Evolutionary conservation across 371 early-diverging fungal species (phyloP).

Genomic region (Mucor plumbeus): DNA sequence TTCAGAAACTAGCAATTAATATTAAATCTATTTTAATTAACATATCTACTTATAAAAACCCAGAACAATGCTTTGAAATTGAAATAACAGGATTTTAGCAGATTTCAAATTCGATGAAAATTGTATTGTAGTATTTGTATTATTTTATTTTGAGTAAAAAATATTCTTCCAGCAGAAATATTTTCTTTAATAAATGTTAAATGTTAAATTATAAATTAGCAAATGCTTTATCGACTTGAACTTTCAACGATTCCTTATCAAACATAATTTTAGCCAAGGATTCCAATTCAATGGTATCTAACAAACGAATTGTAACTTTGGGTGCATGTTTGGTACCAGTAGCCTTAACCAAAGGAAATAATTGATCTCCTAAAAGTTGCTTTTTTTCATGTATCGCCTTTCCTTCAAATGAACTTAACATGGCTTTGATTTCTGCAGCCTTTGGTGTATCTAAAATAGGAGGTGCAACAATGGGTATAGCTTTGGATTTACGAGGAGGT

Average conservation of each 20-base stretch:
- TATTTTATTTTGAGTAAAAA: not conserved
- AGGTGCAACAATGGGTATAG: slow-evolving; percentile 50
- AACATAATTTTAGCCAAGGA: slow-evolving; percentile 55
- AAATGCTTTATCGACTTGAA: slow-evolving; percentile 40
- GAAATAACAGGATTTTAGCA: no score
- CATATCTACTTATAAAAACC: no score
- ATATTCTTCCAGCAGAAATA: slow-evolving; percentile 5
- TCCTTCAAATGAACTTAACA: slow-evolving; percentile 41
- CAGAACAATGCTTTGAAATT: no score
- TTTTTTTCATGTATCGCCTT: slow-evolving; percentile 44
- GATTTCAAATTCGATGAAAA: no score
- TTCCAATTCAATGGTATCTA: slow-evolving; percentile 52
- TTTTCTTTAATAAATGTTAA: not conserved
- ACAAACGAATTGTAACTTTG: slow-evolving; percentile 52
- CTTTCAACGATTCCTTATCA: slow-evolving; percentile 41
- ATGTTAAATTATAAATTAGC: slow-evolving; percentile 16
- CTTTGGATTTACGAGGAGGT: slow-evolving; percentile 33
- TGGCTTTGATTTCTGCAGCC: slow-evolving; percentile 23
- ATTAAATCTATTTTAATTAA: no score
- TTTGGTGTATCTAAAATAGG: slow-evolving; percentile 15
- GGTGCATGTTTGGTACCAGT: slow-evolving; percentile 46
- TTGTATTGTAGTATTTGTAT: no score
- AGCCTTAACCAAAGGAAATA: slow-evolving; percentile 55
- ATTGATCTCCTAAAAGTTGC: slow-evolving; percentile 48
- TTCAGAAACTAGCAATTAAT: no score